A percentile compares a stretch with the other conserved stretches of the same genome.
phyloP scores from a whole-genome alignment of 768 basidiomycete species.

The Rhodotorula toruloides region DNA sequence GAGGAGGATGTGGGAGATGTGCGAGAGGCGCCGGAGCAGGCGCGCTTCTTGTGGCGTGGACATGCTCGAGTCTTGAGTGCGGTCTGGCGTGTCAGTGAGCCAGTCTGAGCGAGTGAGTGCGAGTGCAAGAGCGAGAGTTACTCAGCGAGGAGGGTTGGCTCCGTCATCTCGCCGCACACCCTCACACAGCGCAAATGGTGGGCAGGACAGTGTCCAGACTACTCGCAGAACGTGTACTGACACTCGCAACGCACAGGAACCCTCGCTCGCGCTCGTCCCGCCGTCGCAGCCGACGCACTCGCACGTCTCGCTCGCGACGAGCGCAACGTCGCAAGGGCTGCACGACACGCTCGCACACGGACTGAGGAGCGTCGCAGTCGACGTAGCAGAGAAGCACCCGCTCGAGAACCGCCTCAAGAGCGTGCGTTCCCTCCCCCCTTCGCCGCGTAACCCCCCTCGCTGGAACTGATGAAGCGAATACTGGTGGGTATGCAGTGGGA shows the following conservation, averaged over 20 bases:
- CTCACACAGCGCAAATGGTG: too few species aligned
- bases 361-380: conserved; percentile 69
- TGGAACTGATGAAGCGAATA: background rate
- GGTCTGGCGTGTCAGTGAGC: too few species aligned
- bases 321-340: conserved; percentile 54
- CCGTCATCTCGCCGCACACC: too few species aligned
- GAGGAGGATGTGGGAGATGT: conserved; percentile 78
- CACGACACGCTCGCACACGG: conserved; percentile 87
- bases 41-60: background rate
- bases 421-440: conserved; percentile 52
- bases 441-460: background rate
- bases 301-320: conserved; percentile 34
- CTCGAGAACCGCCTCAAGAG: conserved; percentile 70
- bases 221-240: background rate
- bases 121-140: too few species aligned
- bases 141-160: too few species aligned
- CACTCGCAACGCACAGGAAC: background rate
- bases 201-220: too few species aligned
- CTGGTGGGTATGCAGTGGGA: conserved; percentile 65
- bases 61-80: too few species aligned
- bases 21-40: conserved; percentile 54
- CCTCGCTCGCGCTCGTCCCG: conserved; percentile 31
- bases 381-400: conserved; percentile 59
- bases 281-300: background rate
- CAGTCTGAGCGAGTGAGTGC: too few species aligned